These are phyloP conservation scores for Hymenoscyphus scutula DNA, from an alignment of 2,329 filamentous ascomycete genomes.

Conservation along the genomic window DNA sequence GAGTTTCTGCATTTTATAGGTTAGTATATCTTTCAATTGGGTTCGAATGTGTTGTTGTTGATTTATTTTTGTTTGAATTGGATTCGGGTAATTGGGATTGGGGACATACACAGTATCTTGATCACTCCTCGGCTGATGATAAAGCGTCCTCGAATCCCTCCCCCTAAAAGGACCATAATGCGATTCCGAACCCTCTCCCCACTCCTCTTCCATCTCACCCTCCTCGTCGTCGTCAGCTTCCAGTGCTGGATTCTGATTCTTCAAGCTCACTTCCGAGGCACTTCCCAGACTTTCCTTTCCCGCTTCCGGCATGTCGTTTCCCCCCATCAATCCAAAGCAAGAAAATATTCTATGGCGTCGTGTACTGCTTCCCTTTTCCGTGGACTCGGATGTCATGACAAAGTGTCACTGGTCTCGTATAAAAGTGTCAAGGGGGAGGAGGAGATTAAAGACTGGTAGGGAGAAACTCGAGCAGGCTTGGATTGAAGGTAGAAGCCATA, in stretches of 20 bases:
- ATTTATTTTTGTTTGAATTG: too few relatives aligned
- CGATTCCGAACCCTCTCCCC: neutral
- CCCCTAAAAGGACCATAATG: slow-evolving; percentile 2
- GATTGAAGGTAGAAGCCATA: too few relatives aligned
- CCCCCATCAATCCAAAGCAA: neutral
- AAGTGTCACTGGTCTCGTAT: too few relatives aligned
- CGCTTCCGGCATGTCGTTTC: neutral
- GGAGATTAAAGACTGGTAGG: too few relatives aligned
- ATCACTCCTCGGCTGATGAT: slow-evolving; percentile 22
- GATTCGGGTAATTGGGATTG: neutral
- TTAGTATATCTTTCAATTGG: neutral
- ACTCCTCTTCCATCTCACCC: neutral
- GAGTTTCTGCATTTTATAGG: slow-evolving; percentile 28
- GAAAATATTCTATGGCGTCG: neutral
- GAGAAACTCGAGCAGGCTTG: too few relatives aligned
- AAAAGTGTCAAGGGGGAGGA: too few relatives aligned
- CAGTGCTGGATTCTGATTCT: neutral
- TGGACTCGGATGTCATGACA: neutral
- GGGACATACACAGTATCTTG: slow-evolving; percentile 25
- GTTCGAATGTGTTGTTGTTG: too few relatives aligned
- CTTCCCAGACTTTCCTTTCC: neutral
- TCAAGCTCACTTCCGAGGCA: neutral
- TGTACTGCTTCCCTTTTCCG: neutral
- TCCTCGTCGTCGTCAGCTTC: slow-evolving; percentile 2
- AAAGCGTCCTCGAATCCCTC: slow-evolving; percentile 20